Percentiles rank a stretch among this genome's conserved stretches.
These are phyloP conservation scores for Mallotus repandus DNA, from an alignment of 441 rosid species.

Conservation along the genomic window DNA sequence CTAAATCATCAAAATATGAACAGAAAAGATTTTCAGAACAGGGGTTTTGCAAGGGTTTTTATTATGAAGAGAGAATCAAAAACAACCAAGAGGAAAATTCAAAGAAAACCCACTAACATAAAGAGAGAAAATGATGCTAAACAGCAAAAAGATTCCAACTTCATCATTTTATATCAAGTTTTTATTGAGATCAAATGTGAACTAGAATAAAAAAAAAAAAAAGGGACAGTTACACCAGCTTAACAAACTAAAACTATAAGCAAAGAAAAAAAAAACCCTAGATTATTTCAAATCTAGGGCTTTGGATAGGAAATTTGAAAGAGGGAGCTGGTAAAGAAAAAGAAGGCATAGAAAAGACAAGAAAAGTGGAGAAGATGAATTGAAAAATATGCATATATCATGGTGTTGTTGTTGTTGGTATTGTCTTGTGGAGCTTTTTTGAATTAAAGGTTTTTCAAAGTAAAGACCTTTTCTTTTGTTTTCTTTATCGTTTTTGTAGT, in stretches of 20 bases:
- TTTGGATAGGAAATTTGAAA: conserved; percentile 48
- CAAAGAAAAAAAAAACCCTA: conserved; percentile 38
- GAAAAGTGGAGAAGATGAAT: conserved; percentile 26
- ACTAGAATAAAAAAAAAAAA: conserved; percentile 11
- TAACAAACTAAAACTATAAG: conserved; percentile 10
- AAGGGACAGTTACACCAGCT: conserved; percentile 10
- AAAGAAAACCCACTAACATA: conserved; percentile 25
- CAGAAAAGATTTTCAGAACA: conserved; percentile 29
- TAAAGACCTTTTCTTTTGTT: conserved; percentile 30
- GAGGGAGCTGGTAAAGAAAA: conserved; percentile 18
- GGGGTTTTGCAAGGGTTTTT: conserved; percentile 33
- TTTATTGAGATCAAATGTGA: conserved; percentile 14
- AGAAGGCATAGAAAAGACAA: conserved; percentile 28
- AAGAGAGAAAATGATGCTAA: conserved; percentile 17
- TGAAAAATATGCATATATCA: conserved; percentile 23
- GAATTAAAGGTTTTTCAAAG: conserved; percentile 34
- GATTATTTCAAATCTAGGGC: conserved; percentile 60
- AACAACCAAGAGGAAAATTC: conserved; percentile 20
- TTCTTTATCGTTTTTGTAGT: conserved; percentile 18
- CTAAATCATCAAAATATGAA: conserved; percentile 22
- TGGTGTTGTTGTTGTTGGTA: too few relatives aligned
- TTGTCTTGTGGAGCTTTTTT: conserved; percentile 28
- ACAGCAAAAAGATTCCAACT: conserved; percentile 20
- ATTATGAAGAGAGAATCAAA: conserved; percentile 26
- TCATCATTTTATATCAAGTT: conserved; percentile 23